These are phyloP conservation scores for Primulina eburnea DNA, from an alignment of 257 asterid genomes.

Conservation along the genomic window DNA sequence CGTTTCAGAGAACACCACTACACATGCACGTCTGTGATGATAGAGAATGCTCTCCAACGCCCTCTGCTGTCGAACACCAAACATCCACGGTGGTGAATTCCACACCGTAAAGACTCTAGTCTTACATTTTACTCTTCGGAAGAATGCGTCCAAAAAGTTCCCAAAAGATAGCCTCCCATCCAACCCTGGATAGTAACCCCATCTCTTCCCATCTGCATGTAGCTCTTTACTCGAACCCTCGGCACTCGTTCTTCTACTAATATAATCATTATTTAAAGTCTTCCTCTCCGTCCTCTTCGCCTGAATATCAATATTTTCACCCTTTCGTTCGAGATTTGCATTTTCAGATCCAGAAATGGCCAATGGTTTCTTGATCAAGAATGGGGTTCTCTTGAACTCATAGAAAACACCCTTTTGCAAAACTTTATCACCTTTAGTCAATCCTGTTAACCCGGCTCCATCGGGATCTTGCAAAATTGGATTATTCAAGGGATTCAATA, in stretches of 20 bases:
- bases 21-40: slow-evolving; percentile 73
- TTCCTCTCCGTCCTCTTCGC: slow-evolving; percentile 45
- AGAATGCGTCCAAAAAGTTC: slow-evolving; percentile 77
- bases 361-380: slow-evolving; percentile 61
- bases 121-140: slow-evolving; percentile 65
- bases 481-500: slow-evolving; percentile 72
- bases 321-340: slow-evolving; percentile 22
- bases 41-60: slow-evolving; percentile 81
- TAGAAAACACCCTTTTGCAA: slow-evolving; percentile 55
- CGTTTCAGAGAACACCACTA: slow-evolving; percentile 92
- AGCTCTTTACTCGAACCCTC: slow-evolving; percentile 42
- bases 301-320: slow-evolving; percentile 28
- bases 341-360: slow-evolving; percentile 32
- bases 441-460: slow-evolving; percentile 64
- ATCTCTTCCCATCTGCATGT: slow-evolving; percentile 87
- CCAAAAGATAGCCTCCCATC: slow-evolving; percentile 58
- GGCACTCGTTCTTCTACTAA: slow-evolving; percentile 25
- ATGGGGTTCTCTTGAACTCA: slow-evolving; percentile 63
- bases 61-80: slow-evolving; percentile 85
- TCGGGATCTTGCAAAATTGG: slow-evolving; percentile 92
- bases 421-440: slow-evolving; percentile 79
- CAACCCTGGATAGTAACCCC: slow-evolving; percentile 94
- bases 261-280: slow-evolving; percentile 44
- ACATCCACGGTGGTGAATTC: slow-evolving; percentile 98
- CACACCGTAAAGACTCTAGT: slow-evolving; percentile 86